A percentile compares a stretch with the other conserved stretches of the same genome.
phyloP scores from a whole-genome alignment of 306 rosid genomes.

The Cicer arietinum region DNA sequence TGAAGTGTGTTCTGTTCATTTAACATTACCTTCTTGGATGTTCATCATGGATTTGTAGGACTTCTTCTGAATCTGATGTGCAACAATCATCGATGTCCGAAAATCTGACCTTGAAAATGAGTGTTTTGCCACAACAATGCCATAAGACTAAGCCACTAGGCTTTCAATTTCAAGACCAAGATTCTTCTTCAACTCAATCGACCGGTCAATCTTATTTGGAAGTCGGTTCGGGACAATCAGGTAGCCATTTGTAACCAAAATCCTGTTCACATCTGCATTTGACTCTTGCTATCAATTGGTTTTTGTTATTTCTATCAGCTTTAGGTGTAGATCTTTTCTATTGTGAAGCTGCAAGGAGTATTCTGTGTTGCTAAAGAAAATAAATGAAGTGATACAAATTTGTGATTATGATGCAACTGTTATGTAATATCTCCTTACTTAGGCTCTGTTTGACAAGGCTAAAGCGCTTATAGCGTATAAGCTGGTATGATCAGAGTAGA shows the following conservation, averaged over 20 bases:
- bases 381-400: conserved; percentile 6
- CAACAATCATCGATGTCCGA: conserved; percentile 55
- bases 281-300: conserved; percentile 8
- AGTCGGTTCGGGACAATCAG: conserved; percentile 57
- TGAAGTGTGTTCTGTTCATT: conserved; percentile 30
- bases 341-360: conserved; percentile 21
- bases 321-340: neutral
- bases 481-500: no score
- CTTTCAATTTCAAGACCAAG: conserved; percentile 63
- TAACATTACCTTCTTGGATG: conserved; percentile 40
- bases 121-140: conserved; percentile 49
- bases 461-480: no score
- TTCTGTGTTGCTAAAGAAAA: neutral
- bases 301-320: neutral
- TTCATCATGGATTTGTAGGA: conserved; percentile 39
- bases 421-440: neutral
- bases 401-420: neutral
- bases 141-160: conserved; percentile 52
- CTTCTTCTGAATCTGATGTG: conserved; percentile 47
- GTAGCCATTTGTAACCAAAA: conserved; percentile 34
- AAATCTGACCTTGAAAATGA: conserved; percentile 55
- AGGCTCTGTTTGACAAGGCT: no score
- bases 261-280: neutral
- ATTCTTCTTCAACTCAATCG: conserved; percentile 73
- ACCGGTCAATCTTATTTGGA: conserved; percentile 59